Evolutionary conservation across 208 protist species (phyloP).

Genomic region (Trypanosoma scelopori): DNA sequence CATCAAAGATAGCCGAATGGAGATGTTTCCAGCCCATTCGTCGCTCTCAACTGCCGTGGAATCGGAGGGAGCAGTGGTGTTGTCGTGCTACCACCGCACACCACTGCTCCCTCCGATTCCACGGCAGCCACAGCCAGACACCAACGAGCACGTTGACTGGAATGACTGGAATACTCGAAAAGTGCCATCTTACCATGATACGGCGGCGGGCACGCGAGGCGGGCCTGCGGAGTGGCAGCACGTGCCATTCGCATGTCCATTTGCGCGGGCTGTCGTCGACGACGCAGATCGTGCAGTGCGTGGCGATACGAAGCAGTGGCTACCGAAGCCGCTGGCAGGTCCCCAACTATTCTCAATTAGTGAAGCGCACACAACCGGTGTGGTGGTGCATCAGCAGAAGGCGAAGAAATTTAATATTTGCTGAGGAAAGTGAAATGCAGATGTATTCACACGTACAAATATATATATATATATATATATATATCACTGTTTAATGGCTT

Average conservation of each 20-base stretch:
- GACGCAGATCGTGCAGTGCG: slow-evolving; percentile 19
- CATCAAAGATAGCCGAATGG: slow-evolving; percentile 43
- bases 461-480: too few relatives aligned
- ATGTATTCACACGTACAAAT: too few relatives aligned
- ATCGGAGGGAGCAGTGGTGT: slow-evolving; percentile 4
- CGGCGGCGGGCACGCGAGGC: background rate
- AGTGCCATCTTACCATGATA: slow-evolving; percentile 26
- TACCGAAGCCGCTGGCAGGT: slow-evolving; percentile 6
- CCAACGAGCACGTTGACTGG: slow-evolving; percentile 44
- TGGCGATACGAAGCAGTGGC: slow-evolving; percentile 10
- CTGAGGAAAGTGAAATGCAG: too few relatives aligned
- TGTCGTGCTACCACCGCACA: slow-evolving; percentile 11
- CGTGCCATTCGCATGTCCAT: slow-evolving; percentile 25
- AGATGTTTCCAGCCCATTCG: slow-evolving; percentile 26
- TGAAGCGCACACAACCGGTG: background rate
- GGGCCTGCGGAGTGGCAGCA: slow-evolving; percentile 12
- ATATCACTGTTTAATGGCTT: too few relatives aligned
- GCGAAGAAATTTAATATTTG: too few relatives aligned
- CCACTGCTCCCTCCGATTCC: slow-evolving; percentile 57
- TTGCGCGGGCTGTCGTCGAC: slow-evolving; percentile 14
- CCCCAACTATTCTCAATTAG: slow-evolving; percentile 24
- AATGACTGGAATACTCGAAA: slow-evolving; percentile 38
- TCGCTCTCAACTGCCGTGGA: slow-evolving; percentile 16
- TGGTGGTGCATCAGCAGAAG: slow-evolving; percentile 11
- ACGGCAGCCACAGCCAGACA: slow-evolving; percentile 32